Evolutionary conservation across 352 stramenopile genomes (phyloP).

Genomic region (Discostella stelligera): DNA sequence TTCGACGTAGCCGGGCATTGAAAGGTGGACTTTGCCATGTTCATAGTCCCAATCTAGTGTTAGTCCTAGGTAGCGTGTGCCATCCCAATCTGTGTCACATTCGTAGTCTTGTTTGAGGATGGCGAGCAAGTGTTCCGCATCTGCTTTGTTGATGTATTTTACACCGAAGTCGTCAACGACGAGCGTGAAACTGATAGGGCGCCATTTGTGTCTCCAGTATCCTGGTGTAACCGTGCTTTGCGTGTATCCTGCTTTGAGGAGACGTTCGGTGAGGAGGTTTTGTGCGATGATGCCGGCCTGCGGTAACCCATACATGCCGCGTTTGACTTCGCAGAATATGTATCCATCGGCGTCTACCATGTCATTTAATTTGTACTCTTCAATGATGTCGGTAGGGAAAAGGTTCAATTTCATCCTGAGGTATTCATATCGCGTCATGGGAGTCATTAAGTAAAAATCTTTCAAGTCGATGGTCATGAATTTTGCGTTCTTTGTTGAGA

Average conservation of each 20-base stretch:
- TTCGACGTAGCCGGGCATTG: too few relatives aligned
- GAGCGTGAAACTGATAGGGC: slow-evolving; percentile 8
- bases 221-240: slow-evolving; percentile 17
- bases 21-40: slow-evolving; percentile 12
- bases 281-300: slow-evolving; percentile 23
- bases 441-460: slow-evolving; percentile 20
- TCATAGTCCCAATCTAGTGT: slow-evolving; percentile 49
- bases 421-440: slow-evolving; percentile 39
- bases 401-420: slow-evolving; percentile 18
- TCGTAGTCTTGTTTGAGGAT: slow-evolving; percentile 32
- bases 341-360: slow-evolving; percentile 9
- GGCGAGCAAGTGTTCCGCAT: slow-evolving; percentile 20
- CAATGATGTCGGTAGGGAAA: slow-evolving; percentile 22
- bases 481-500: slow-evolving; percentile 8
- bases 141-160: slow-evolving; percentile 21
- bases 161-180: slow-evolving; percentile 25
- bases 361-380: slow-evolving; percentile 20
- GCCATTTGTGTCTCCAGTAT: slow-evolving; percentile 20
- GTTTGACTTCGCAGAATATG: slow-evolving; percentile 12
- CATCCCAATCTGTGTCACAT: slow-evolving; percentile 29
- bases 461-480: slow-evolving; percentile 16
- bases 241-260: slow-evolving; percentile 23
- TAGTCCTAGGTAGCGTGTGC: slow-evolving; percentile 33
- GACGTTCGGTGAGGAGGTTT: slow-evolving; percentile 14
- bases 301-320: slow-evolving; percentile 22